Evolutionary conservation across 2,329 filamentous ascomycete genomes (phyloP).

Genomic region (Fusarium albidum): DNA sequence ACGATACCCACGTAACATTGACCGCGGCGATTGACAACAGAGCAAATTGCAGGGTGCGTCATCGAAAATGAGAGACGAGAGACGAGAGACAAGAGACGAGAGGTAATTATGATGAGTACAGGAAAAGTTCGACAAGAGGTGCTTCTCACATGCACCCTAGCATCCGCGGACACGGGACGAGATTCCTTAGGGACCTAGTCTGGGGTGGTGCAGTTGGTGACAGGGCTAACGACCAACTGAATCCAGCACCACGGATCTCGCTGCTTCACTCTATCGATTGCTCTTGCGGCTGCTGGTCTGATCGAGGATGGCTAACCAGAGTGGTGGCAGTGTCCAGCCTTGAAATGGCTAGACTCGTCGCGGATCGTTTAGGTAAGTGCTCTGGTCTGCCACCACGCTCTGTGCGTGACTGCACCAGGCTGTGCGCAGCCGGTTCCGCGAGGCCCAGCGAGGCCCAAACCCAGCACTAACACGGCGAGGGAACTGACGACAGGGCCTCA

Average conservation of each 20-base stretch:
- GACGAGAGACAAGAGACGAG: background rate
- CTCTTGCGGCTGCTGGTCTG: constrained; percentile 31
- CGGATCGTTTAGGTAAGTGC: constrained; percentile 33
- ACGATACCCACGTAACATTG: constrained; percentile 14
- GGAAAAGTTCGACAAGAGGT: constrained; percentile 12
- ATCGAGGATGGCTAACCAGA: constrained; percentile 28
- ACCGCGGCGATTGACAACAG: constrained; percentile 5
- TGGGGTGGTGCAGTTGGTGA: constrained; percentile 33
- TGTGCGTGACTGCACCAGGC: constrained; percentile 27
- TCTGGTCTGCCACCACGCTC: constrained; percentile 11
- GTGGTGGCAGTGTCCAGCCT: constrained; percentile 26
- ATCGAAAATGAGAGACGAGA: background rate
- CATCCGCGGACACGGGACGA: constrained; percentile 29
- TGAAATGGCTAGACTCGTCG: constrained; percentile 32
- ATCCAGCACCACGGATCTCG: constrained; percentile 38
- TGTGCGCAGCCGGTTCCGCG: constrained; percentile 41
- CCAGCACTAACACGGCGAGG: constrained; percentile 32
- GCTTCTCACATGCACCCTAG: constrained; percentile 21
- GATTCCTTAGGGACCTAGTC: constrained; percentile 31
- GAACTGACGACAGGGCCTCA: constrained; percentile 35
- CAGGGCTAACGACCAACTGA: constrained; percentile 31
- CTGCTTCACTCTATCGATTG: constrained; percentile 24
- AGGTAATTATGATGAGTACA: too few species aligned
- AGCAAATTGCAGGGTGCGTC: constrained; percentile 9
- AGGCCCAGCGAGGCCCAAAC: constrained; percentile 36